Evolutionary conservation across 495 filamentous ascomycete species (phyloP).

Genomic region (Penicillium psychrofluorescens): DNA sequence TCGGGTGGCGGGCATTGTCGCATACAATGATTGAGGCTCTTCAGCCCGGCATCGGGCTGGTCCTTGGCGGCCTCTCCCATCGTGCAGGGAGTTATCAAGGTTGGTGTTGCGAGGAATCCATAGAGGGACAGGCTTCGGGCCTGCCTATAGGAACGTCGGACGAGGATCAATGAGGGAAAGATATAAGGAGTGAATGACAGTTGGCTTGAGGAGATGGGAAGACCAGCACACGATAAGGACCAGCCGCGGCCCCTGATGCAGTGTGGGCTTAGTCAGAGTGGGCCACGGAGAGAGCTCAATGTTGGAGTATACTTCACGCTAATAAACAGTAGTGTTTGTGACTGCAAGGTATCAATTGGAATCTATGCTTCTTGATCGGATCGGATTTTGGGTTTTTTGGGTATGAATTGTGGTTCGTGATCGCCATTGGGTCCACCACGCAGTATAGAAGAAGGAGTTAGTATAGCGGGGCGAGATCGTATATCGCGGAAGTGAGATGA

Average conservation of each 20-base stretch:
- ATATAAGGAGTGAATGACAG: conserved; percentile 21
- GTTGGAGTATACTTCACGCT: too few species aligned
- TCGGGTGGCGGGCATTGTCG: background rate
- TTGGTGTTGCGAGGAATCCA: conserved; percentile 14
- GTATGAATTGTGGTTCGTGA: too few species aligned
- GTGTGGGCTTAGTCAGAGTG: conserved; percentile 19
- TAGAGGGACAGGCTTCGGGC: conserved; percentile 17
- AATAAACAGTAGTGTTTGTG: too few species aligned
- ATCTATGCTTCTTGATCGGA: too few species aligned
- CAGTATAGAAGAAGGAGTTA: too few species aligned
- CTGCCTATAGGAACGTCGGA: conserved; percentile 8
- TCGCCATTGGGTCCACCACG: too few species aligned
- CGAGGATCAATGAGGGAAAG: conserved; percentile 4
- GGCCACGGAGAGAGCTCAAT: background rate
- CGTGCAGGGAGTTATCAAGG: conserved; percentile 17
- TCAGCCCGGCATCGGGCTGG: conserved; percentile 63
- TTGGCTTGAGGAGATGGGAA: conserved; percentile 7
- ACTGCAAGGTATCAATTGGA: too few species aligned
- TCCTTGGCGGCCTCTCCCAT: conserved; percentile 30
- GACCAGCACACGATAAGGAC: background rate
- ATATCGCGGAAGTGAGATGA: too few species aligned
- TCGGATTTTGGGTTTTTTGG: too few species aligned
- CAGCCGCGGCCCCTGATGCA: background rate
- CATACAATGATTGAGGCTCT: conserved; percentile 72
- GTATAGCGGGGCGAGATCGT: too few species aligned